phyloP scores from a whole-genome alignment of 2,329 filamentous ascomycete genomes.

The Cercospora berteroae region DNA sequence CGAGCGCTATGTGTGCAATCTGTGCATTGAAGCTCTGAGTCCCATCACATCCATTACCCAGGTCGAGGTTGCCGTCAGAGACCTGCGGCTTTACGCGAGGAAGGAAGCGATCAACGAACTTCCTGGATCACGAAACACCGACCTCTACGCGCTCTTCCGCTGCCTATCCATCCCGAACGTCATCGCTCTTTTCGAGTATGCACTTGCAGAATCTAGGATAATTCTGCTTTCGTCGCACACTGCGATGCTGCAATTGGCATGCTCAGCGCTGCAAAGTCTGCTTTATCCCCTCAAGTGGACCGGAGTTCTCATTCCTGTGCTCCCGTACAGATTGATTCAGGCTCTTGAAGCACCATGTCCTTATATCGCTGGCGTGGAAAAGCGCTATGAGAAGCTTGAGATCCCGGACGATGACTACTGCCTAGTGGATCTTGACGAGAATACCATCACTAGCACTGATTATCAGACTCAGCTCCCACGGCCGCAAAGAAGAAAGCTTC shows the following conservation, averaged over 20 bases:
- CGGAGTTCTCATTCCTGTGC: conserved; percentile 87
- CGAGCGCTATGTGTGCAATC: conserved; percentile 93
- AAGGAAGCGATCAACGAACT: conserved; percentile 93
- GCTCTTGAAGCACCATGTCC: conserved; percentile 93
- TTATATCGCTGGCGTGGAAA: conserved; percentile 94
- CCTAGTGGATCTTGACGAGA: conserved; percentile 86
- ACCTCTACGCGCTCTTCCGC: conserved; percentile 89
- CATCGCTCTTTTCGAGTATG: conserved; percentile 87
- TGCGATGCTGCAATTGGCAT: conserved; percentile 91
- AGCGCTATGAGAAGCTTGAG: conserved; percentile 80
- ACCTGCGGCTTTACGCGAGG: conserved; percentile 85
- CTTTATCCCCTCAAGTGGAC: conserved; percentile 91
- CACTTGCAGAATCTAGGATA: conserved; percentile 88
- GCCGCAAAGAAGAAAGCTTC: conserved; percentile 84
- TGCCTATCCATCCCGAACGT: conserved; percentile 86
- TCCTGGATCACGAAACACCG: conserved; percentile 84
- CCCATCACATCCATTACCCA: conserved; percentile 93
- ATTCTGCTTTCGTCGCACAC: conserved; percentile 95
- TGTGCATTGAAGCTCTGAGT: conserved; percentile 91
- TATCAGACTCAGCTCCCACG: conserved; percentile 77
- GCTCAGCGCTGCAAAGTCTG: conserved; percentile 78
- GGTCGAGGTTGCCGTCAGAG: conserved; percentile 85
- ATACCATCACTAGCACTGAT: conserved; percentile 81
- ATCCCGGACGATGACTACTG: conserved; percentile 95
- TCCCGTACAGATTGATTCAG: conserved; percentile 83